Conservation (phyloP, 192 early-diverging fungal genomes). For the Coemansia sp. region DNA sequence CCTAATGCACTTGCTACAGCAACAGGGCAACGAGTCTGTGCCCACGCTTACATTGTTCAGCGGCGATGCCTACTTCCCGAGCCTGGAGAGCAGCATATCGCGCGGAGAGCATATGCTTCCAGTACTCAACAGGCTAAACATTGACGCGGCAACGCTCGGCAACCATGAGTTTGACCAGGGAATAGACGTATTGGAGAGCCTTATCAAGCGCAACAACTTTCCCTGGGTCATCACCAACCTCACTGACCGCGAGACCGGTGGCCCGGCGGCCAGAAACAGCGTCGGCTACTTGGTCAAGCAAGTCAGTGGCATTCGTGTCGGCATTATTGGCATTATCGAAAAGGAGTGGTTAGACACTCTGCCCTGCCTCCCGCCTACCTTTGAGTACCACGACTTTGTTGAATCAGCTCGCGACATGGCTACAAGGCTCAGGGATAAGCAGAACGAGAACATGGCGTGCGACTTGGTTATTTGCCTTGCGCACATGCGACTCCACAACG, state of each 20-base stretch:
- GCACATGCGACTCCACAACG: slow-evolving; percentile 71
- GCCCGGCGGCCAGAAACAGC: slow-evolving; percentile 30
- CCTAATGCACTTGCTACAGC: slow-evolving; percentile 38
- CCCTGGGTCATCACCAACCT: slow-evolving; percentile 74
- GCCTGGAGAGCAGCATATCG: slow-evolving; percentile 65
- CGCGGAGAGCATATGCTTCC: slow-evolving; percentile 64
- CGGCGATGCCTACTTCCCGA: slow-evolving; percentile 68
- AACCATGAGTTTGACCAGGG: slow-evolving; percentile 81
- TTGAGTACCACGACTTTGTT: slow-evolving; percentile 62
- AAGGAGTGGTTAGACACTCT: slow-evolving; percentile 71
- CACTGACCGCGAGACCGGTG: slow-evolving; percentile 39
- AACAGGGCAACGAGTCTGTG: slow-evolving; percentile 3
- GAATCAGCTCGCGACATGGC: slow-evolving; percentile 46
- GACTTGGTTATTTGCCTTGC: slow-evolving; percentile 71
- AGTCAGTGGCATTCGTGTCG: slow-evolving; percentile 55
- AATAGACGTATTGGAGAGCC: slow-evolving; percentile 50
- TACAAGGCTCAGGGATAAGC: slow-evolving; percentile 19
- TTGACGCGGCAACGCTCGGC: slow-evolving; percentile 62
- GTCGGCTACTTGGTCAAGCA: slow-evolving; percentile 53
- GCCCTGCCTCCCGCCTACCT: slow-evolving; percentile 57
- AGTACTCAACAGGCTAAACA: slow-evolving; percentile 57
- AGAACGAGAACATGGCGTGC: slow-evolving; percentile 45
- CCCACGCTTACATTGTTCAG: slow-evolving; percentile 60
- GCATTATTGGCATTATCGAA: slow-evolving; percentile 69
- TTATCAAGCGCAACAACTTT: slow-evolving; percentile 59